phyloP scores from a whole-genome alignment of 2,329 filamentous ascomycete genomes.

The Epichloe coenophiala region DNA sequence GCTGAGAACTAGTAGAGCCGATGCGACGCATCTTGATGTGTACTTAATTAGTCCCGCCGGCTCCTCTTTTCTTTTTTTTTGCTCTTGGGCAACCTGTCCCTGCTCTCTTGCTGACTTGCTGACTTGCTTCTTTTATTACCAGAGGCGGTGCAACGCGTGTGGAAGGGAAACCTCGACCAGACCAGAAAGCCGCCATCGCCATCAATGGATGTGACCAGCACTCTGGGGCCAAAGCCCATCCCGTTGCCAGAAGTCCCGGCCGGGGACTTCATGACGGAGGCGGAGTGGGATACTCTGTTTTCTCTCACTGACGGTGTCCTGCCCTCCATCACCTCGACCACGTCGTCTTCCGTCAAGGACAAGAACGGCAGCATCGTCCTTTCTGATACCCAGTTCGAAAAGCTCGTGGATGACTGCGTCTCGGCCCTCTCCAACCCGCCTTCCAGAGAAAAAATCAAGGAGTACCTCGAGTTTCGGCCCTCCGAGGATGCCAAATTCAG shows the following conservation, averaged over 20 bases:
- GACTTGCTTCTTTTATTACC: too few relatives aligned
- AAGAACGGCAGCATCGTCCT: conserved; percentile 20
- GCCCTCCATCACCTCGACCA: conserved; percentile 38
- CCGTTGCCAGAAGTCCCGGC: conserved; percentile 15
- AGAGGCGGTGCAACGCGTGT: too few relatives aligned
- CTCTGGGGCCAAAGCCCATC: conserved; percentile 4
- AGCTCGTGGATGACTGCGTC: conserved; percentile 26
- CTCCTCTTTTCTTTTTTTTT: too few relatives aligned
- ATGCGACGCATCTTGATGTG: too few relatives aligned
- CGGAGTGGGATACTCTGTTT: conserved; percentile 41
- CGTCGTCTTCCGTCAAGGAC: conserved; percentile 21
- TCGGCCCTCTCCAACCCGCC: conserved; percentile 24
- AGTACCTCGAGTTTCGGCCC: conserved; percentile 39
- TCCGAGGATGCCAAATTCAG: conserved; percentile 40
- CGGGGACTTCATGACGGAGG: conserved; percentile 27
- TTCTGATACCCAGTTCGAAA: conserved; percentile 35
- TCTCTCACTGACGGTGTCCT: conserved; percentile 45
- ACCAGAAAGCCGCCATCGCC: too few relatives aligned
- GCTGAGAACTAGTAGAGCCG: too few relatives aligned
- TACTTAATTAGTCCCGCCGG: too few relatives aligned
- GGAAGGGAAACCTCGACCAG: too few relatives aligned
- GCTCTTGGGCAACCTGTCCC: neutral
- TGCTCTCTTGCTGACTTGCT: neutral
- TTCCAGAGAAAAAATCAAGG: conserved; percentile 30
- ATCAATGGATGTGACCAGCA: neutral